Conservation (phyloP, 805 yeast species). For the Zygoascus flipseniorum region DNA sequence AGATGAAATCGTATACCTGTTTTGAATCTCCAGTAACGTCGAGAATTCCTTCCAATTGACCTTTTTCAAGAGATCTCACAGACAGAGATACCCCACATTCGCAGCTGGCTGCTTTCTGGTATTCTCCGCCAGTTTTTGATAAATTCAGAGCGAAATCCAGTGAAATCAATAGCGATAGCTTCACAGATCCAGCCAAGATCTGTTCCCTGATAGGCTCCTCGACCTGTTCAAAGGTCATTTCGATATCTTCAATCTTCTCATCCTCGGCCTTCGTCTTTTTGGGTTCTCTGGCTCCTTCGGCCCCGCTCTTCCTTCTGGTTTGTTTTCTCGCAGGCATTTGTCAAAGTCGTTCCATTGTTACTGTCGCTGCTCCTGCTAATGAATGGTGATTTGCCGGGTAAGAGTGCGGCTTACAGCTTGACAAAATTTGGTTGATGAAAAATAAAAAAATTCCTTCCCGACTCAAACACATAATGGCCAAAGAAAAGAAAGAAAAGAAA, state of each 20-base stretch:
- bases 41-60: background rate
- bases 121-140: background rate
- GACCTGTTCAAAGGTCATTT: background rate
- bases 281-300: background rate
- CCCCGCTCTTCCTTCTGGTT: background rate
- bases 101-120: background rate
- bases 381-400: background rate
- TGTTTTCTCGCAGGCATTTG: background rate
- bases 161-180: background rate
- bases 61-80: background rate
- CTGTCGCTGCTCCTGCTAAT: background rate
- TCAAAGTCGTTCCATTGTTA: background rate
- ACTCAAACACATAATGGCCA: slow-evolving; percentile 14
- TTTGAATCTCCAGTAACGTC: background rate
- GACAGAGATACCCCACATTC: background rate
- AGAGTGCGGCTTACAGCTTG: background rate
- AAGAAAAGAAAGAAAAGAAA: slow-evolving; percentile 18
- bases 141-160: background rate
- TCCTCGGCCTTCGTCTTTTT: background rate
- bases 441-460: background rate
- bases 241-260: background rate
- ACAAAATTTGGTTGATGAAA: background rate
- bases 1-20: background rate
- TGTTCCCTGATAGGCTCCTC: background rate
- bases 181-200: background rate